Evolutionary conservation across 2,329 filamentous ascomycete species (phyloP), one percentile per base, ranked within the genome.

Genomic region (Xylariaceae sp.): DNA sequence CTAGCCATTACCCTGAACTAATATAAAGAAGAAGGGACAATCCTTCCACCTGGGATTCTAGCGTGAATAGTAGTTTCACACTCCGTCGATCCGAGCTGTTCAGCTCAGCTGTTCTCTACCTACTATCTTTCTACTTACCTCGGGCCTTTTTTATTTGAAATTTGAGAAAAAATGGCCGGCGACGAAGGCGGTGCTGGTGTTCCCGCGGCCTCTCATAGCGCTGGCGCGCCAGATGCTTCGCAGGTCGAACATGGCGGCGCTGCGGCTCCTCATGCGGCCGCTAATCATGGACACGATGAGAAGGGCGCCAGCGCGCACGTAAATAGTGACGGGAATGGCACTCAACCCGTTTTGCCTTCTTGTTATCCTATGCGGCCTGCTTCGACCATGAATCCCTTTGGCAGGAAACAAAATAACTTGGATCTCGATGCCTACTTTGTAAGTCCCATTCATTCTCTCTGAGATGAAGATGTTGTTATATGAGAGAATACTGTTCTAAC

Each of bases 381-480:
- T 0, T 37, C 61, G 11, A 69, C 70, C 11, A 69, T 69, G 13
- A 73, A 73, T 48, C 71, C 71, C 4, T 73, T 72, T 59, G 71
- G 71, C 52, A 61, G 70, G 17, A 70, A 65, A 59, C 68, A 70
- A 55, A 72, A 70, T 1, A 67, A 62, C 50, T 60, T 78, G 23
- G 77, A 78, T 56, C 60, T 78, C 2, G 76, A 78, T 59, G 76
- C 77, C 62, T 79, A 79, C 63, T 79, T 79, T 66, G 75, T 78
- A 69, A 51, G 75, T 55, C 5, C 7, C 1, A 1, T 1, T 9
- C 37, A 42, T 42, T 42, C 11, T 10, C 37, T 42, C 37, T 8
- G 23, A 30, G 23, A 30, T 0, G 2, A 13, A 13, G 4, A 13
- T 13, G 5, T 57, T 57, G 51, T 53, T 57, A 49, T 53, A 61